phyloP scores from a whole-genome alignment of 345 rosid genomes.

The Raphanus raphanistrum region DNA sequence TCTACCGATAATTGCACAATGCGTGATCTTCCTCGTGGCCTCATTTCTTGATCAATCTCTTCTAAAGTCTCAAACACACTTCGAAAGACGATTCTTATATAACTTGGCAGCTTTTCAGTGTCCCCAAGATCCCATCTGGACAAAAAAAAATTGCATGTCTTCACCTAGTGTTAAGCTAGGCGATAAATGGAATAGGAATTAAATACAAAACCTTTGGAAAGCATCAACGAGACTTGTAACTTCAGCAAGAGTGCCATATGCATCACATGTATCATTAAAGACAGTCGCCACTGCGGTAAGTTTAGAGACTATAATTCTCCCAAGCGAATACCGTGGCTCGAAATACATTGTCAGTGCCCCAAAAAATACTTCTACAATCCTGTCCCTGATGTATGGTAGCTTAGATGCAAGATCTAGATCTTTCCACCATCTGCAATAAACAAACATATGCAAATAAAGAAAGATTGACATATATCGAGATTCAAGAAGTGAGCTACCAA shows the following conservation, averaged over 20 bases:
- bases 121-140: background rate
- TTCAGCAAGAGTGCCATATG: slow-evolving; percentile 20
- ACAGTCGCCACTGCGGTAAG: background rate
- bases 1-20: background rate
- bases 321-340: slow-evolving; percentile 16
- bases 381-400: slow-evolving; percentile 17
- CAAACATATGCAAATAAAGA: background rate
- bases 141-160: background rate
- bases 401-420: background rate
- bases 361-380: slow-evolving; percentile 11
- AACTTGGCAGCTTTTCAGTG: background rate
- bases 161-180: background rate
- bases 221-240: background rate
- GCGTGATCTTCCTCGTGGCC: background rate
- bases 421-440: slow-evolving; percentile 18
- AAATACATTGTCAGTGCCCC: background rate
- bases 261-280: slow-evolving; percentile 26
- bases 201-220: slow-evolving; percentile 9
- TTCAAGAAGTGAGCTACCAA: background rate
- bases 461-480: background rate
- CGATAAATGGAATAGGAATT: background rate
- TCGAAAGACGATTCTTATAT: background rate
- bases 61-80: background rate
- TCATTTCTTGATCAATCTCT: background rate
- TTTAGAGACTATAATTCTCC: slow-evolving; percentile 1